Evolutionary conservation across 495 filamentous ascomycete species (phyloP).

Genomic region (Oidiodendron maius): DNA sequence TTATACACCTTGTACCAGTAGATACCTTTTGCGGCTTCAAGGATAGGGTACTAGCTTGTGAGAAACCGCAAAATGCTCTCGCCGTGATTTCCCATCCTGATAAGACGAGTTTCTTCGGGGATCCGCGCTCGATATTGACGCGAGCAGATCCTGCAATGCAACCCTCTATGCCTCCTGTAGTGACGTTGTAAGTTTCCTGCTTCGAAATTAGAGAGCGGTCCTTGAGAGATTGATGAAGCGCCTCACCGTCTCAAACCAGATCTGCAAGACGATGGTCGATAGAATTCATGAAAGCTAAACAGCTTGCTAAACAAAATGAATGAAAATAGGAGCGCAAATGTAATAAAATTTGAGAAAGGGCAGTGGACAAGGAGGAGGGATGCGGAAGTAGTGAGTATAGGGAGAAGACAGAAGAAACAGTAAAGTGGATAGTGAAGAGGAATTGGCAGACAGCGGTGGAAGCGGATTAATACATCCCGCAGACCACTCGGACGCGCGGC

Average conservation of each 20-base stretch:
- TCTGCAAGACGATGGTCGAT: conserved; percentile 8
- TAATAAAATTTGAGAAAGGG: conserved; percentile 4
- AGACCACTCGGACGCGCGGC: neutral
- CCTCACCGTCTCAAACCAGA: neutral
- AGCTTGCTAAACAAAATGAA: neutral
- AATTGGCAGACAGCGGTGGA: neutral
- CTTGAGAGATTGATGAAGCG: no score
- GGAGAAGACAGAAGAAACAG: neutral
- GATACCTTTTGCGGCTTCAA: conserved; percentile 1
- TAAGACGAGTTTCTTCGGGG: conserved; percentile 4
- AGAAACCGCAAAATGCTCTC: conserved; percentile 11
- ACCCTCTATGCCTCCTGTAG: no score
- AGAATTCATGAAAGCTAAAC: conserved; percentile 4
- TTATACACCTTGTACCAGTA: conserved; percentile 4
- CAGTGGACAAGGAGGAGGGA: neutral
- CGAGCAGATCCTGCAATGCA: no score
- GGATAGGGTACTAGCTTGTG: conserved; percentile 7
- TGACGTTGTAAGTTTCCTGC: no score
- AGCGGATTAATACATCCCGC: neutral
- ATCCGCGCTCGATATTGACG: no score
- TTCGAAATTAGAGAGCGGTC: no score
- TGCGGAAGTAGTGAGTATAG: neutral
- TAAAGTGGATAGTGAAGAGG: neutral
- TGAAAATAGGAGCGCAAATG: conserved; percentile 2
- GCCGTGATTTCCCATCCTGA: conserved; percentile 1